Evolutionary conservation across 352 stramenopile species (phyloP).

Genomic region (Globisporangium echinulatum): DNA sequence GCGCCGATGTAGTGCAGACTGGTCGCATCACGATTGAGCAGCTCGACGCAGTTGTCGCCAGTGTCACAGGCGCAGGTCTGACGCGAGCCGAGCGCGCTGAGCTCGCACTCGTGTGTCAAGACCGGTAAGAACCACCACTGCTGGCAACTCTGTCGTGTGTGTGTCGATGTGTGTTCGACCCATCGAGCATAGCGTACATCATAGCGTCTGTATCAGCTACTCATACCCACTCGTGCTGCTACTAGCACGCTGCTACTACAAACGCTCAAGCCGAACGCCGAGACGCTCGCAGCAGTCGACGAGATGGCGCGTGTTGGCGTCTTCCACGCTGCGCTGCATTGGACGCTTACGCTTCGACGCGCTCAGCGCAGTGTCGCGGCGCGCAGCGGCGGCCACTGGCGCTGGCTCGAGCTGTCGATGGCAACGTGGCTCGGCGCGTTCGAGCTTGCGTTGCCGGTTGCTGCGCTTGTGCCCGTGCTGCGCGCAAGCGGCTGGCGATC

Average conservation of each 20-base stretch:
- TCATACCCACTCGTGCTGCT: not conserved
- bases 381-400: constrained; percentile 24
- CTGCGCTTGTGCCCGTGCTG: constrained; percentile 10
- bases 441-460: constrained; percentile 1
- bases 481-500: constrained; percentile 16
- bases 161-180: constrained; percentile 13
- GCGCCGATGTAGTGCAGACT: constrained; percentile 12
- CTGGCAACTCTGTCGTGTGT: too few species aligned
- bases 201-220: not conserved
- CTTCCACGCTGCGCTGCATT: constrained; percentile 24
- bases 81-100: constrained; percentile 17
- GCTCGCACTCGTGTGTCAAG: constrained; percentile 17
- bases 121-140: not conserved
- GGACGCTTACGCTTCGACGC: constrained; percentile 19
- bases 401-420: constrained; percentile 37
- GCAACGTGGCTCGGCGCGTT: constrained; percentile 21
- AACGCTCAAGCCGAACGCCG: constrained; percentile 22
- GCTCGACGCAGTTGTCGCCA: constrained; percentile 13
- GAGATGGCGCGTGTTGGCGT: constrained; percentile 17
- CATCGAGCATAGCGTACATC: not conserved
- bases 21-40: constrained; percentile 15
- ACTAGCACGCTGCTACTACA: constrained; percentile 21
- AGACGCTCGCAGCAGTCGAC: constrained; percentile 19
- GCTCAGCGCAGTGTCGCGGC: constrained; percentile 13
- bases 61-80: constrained; percentile 16